These are phyloP conservation scores for Euphorbia tirucalli DNA, from an alignment of 345 rosid genomes.

Conservation along the genomic window DNA sequence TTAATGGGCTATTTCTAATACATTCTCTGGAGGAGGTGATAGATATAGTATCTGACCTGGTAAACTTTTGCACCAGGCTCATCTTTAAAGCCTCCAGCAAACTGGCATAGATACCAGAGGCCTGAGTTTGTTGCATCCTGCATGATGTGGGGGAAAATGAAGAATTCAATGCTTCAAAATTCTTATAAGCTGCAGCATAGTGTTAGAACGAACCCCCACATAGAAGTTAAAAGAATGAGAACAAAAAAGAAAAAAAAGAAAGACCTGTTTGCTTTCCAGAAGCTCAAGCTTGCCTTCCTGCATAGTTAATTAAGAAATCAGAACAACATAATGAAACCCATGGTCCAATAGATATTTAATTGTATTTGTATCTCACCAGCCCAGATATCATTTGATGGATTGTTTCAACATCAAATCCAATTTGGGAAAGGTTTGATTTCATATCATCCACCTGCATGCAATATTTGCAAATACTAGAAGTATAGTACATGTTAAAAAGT, in stretches of 20 bases:
- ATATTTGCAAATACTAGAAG: constrained; percentile 18
- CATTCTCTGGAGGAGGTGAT: not conserved
- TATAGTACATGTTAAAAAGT: not conserved
- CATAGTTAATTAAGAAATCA: constrained; percentile 23
- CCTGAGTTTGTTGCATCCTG: constrained; percentile 78
- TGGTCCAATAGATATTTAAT: not conserved
- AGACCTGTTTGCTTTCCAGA: constrained; percentile 78
- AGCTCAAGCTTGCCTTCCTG: constrained; percentile 85
- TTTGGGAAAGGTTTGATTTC: constrained; percentile 70
- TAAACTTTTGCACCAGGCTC: constrained; percentile 36
- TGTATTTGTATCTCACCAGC: constrained; percentile 50
- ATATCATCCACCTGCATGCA: constrained; percentile 61
- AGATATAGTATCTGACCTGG: constrained; percentile 42
- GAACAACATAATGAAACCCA: constrained; percentile 11
- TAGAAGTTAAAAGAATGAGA: constrained; percentile 4
- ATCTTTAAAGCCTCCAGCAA: constrained; percentile 58
- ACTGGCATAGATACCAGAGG: constrained; percentile 67
- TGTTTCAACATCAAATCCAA: constrained; percentile 65
- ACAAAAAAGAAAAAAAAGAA: not conserved
- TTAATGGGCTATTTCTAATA: not conserved
- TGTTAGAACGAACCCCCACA: constrained; percentile 3
- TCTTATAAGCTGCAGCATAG: not conserved
- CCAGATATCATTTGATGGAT: constrained; percentile 73
- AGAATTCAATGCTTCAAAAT: constrained; percentile 8
- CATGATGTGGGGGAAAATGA: constrained; percentile 6